phyloP scores from a whole-genome alignment of 345 rosid species.

The Arabidopsis suecica region DNA sequence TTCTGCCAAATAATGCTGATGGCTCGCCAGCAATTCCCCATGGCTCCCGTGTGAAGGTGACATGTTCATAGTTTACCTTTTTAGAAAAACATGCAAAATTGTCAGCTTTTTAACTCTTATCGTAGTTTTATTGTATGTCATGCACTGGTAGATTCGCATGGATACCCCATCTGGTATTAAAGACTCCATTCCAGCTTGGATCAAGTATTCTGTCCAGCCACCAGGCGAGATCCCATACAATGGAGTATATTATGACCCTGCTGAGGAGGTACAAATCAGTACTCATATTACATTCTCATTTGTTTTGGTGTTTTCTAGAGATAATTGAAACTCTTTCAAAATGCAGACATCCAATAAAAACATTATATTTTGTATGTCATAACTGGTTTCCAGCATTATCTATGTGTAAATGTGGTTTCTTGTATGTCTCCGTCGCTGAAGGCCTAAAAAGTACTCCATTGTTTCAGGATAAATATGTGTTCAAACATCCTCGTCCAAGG shows the following conservation, averaged over 20 bases:
- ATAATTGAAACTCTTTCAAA: conserved; percentile 17
- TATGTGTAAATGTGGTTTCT: conserved; percentile 27
- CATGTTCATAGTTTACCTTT: conserved; percentile 12
- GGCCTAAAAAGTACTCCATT: conserved; percentile 37
- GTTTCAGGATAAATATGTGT: conserved; percentile 76
- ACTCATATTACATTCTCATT: conserved; percentile 22
- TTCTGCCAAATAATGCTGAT: conserved; percentile 88
- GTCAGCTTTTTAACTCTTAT: conserved; percentile 13
- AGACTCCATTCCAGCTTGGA: conserved; percentile 99
- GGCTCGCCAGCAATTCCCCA: conserved; percentile 92
- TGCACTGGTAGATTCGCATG: conserved; percentile 81
- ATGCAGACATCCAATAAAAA: conserved; percentile 21
- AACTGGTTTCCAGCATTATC: conserved; percentile 13
- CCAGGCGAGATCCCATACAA: conserved; percentile 93
- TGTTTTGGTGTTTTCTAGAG: conserved; percentile 20
- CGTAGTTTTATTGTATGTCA: neutral
- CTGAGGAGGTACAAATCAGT: conserved; percentile 67
- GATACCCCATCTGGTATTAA: conserved; percentile 93
- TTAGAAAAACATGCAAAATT: conserved; percentile 15
- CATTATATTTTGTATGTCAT: conserved; percentile 22
- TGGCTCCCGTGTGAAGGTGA: conserved; percentile 98
- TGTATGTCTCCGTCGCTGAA: conserved; percentile 11
- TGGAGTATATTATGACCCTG: conserved; percentile 97
- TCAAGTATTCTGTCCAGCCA: conserved; percentile 91
- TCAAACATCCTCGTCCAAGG: conserved; percentile 86